Conservation (phyloP, 2,329 filamentous ascomycete species). For the Elsinoe fawcettii region DNA sequence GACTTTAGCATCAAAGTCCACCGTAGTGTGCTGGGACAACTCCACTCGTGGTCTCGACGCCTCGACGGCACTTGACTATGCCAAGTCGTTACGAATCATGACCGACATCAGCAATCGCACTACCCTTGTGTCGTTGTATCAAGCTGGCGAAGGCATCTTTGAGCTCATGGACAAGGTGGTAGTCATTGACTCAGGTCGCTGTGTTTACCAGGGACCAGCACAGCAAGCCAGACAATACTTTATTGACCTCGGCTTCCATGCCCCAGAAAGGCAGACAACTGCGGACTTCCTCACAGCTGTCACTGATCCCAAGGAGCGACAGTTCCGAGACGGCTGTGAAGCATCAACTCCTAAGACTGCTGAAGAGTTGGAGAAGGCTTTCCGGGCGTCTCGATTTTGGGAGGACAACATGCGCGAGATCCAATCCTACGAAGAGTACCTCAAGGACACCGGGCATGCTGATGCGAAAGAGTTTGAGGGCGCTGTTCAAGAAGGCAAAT, state of each 20-base stretch:
- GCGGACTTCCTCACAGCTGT: constrained; percentile 71
- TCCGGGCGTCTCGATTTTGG: constrained; percentile 56
- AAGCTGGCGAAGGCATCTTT: constrained; percentile 62
- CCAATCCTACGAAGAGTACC: constrained; percentile 49
- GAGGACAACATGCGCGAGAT: constrained; percentile 55
- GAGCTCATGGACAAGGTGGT: constrained; percentile 73
- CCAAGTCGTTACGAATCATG: constrained; percentile 68
- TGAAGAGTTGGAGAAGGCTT: constrained; percentile 60
- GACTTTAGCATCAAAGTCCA: constrained; percentile 64
- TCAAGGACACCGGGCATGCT: constrained; percentile 49
- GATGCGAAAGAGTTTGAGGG: constrained; percentile 59
- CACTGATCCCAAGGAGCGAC: constrained; percentile 64
- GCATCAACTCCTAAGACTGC: constrained; percentile 60
- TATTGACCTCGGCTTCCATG: constrained; percentile 55
- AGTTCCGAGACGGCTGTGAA: constrained; percentile 59
- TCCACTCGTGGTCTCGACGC: constrained; percentile 72
- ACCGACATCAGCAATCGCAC: constrained; percentile 67
- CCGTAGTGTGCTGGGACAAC: constrained; percentile 73
- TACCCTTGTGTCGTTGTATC: constrained; percentile 63
- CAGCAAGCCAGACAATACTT: constrained; percentile 59
- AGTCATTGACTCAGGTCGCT: constrained; percentile 64
- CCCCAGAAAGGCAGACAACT: constrained; percentile 57
- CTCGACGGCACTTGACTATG: constrained; percentile 70
- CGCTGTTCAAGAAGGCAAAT: constrained; percentile 59
- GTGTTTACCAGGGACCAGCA: constrained; percentile 58